Percentiles rank a stretch among this genome's conserved stretches.
These are phyloP conservation scores for Diaporthe ilicicola DNA, from an alignment of 2,329 filamentous ascomycete species.

Conservation along the genomic window DNA sequence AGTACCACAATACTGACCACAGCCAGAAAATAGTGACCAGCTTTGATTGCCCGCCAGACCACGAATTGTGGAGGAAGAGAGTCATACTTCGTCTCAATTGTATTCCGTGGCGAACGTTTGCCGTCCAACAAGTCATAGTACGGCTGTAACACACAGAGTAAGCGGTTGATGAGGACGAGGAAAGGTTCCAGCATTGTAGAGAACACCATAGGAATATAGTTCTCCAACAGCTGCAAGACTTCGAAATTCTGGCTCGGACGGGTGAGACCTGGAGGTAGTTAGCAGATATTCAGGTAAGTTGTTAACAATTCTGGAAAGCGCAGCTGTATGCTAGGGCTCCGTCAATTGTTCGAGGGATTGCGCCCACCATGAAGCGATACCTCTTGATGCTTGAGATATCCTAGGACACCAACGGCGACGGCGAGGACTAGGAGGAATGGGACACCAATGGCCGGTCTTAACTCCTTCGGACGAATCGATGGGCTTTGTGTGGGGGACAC, in stretches of 20 bases:
- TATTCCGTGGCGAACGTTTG: conserved; percentile 42
- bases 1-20: conserved; percentile 57
- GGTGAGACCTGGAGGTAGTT: conserved; percentile 39
- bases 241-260: conserved; percentile 45
- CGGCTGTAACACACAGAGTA: conserved; percentile 63
- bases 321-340: too few species aligned
- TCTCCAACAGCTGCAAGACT: conserved; percentile 49
- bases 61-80: conserved; percentile 64
- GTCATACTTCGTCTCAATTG: conserved; percentile 57
- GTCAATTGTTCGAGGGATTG: not conserved
- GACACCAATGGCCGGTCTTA: not conserved
- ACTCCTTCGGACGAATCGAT: conserved; percentile 7
- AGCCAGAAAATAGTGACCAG: conserved; percentile 55
- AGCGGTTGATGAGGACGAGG: conserved; percentile 63
- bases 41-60: conserved; percentile 52
- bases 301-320: too few species aligned
- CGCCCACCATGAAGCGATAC: conserved; percentile 28
- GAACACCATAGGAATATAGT: conserved; percentile 62
- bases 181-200: conserved; percentile 65
- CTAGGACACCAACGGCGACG: conserved; percentile 12
- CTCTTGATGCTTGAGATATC: conserved; percentile 35
- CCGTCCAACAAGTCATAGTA: conserved; percentile 58
- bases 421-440: conserved; percentile 18
- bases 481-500: not conserved
- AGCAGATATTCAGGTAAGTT: not conserved